A percentile compares a stretch with the other conserved stretches of the same genome.
phyloP scores from a whole-genome alignment of 352 stramenopile genomes.

The Phytopythium helicoides region DNA sequence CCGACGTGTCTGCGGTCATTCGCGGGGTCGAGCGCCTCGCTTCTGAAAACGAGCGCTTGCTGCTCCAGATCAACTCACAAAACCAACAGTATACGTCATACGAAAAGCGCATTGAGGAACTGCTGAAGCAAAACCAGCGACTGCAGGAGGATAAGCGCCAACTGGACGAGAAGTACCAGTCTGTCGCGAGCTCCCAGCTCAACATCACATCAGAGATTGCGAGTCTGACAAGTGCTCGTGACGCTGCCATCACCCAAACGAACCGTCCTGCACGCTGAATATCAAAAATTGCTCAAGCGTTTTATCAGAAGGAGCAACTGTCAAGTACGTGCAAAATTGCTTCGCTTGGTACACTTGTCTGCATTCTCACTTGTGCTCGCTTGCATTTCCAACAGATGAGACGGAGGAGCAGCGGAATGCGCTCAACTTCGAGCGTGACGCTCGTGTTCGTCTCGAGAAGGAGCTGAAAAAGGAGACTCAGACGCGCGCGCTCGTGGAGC shows the following conservation, averaged over 20 bases:
- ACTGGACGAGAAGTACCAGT: slow-evolving; percentile 62
- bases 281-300: slow-evolving; percentile 72
- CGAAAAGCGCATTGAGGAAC: slow-evolving; percentile 68
- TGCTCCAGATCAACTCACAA: slow-evolving; percentile 77
- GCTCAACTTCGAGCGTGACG: slow-evolving; percentile 61
- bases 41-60: slow-evolving; percentile 67
- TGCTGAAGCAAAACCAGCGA: slow-evolving; percentile 55
- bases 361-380: no score
- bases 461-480: slow-evolving; percentile 61
- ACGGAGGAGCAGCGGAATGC: slow-evolving; percentile 54
- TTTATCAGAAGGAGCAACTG: slow-evolving; percentile 72
- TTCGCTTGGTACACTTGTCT: not conserved
- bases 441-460: slow-evolving; percentile 51
- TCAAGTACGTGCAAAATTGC: slow-evolving; percentile 23
- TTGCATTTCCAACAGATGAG: slow-evolving; percentile 18
- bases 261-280: slow-evolving; percentile 72
- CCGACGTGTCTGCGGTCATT: slow-evolving; percentile 58
- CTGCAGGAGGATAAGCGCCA: slow-evolving; percentile 65
- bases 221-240: slow-evolving; percentile 52
- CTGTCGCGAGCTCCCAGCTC: slow-evolving; percentile 45
- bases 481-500: slow-evolving; percentile 50
- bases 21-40: slow-evolving; percentile 73
- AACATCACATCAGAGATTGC: slow-evolving; percentile 53
- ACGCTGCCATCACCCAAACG: slow-evolving; percentile 68
- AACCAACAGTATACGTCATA: slow-evolving; percentile 70